phyloP scores from a whole-genome alignment of 1,284 basidiomycete genomes.

The Mycosarcoma mackinlayi region DNA sequence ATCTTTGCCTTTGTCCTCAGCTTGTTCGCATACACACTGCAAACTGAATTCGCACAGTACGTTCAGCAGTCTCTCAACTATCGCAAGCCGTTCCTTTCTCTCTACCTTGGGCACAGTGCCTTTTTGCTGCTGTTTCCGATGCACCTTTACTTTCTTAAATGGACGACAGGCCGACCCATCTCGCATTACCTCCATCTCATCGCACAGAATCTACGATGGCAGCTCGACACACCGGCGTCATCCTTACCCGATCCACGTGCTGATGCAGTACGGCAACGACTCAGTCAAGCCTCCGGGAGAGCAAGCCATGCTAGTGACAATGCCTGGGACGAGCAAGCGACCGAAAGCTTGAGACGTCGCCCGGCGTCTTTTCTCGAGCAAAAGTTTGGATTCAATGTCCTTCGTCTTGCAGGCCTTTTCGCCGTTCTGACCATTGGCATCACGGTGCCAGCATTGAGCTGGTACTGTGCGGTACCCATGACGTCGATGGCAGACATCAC shows the following conservation, averaged over 20 bases:
- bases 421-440: slow-evolving; percentile 60
- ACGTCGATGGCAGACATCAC: slow-evolving; percentile 68
- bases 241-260: slow-evolving; percentile 28
- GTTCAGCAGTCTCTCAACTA: slow-evolving; percentile 63
- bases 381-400: slow-evolving; percentile 39
- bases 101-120: slow-evolving; percentile 63
- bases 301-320: neutral
- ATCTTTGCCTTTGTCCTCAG: slow-evolving; percentile 57
- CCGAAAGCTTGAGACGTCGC: slow-evolving; percentile 13
- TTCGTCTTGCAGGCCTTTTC: slow-evolving; percentile 44
- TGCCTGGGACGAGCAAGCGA: slow-evolving; percentile 3
- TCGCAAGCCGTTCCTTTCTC: slow-evolving; percentile 62
- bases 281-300: slow-evolving; percentile 38
- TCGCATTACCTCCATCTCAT: slow-evolving; percentile 57
- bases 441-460: slow-evolving; percentile 64
- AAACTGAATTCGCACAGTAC: slow-evolving; percentile 67
- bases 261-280: slow-evolving; percentile 39
- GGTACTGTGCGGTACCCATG: slow-evolving; percentile 66
- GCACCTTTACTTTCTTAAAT: slow-evolving; percentile 56
- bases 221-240: slow-evolving; percentile 43
- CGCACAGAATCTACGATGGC: slow-evolving; percentile 59
- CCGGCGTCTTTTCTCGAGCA: slow-evolving; percentile 26
- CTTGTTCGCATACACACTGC: slow-evolving; percentile 62
- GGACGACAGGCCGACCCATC: slow-evolving; percentile 36
- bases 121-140: slow-evolving; percentile 62